Percentiles rank a stretch among this genome's conserved stretches.
These are phyloP conservation scores for Apiotrichum sp. DNA, from an alignment of 1,284 basidiomycete genomes.

Conservation along the genomic window DNA sequence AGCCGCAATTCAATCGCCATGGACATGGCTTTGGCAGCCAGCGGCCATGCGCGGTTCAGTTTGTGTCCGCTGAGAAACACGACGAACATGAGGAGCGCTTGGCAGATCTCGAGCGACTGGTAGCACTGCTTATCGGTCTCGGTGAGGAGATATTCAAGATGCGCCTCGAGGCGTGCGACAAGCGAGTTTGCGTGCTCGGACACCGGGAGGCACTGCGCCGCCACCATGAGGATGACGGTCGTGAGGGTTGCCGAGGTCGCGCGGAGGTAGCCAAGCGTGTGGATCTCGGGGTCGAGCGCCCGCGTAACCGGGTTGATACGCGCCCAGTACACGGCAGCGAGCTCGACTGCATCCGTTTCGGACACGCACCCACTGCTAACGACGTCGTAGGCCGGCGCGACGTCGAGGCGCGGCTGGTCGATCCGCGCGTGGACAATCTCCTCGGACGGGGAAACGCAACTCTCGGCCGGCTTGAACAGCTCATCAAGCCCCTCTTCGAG, in stretches of 20 bases:
- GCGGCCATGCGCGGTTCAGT: conserved; percentile 3
- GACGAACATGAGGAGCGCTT: conserved; percentile 9
- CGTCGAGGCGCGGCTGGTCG: conserved; percentile 18
- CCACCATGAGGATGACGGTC: conserved; percentile 9
- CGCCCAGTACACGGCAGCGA: conserved; percentile 15
- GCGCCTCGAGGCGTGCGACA: conserved; percentile 12
- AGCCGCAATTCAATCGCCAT: conserved; percentile 18
- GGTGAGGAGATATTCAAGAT: conserved; percentile 13
- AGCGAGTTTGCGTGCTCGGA: conserved; percentile 15
- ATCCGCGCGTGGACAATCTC: conserved; percentile 17
- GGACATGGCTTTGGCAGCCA: conserved; percentile 6
- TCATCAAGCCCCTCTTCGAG: conserved; percentile 11
- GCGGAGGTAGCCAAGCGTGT: conserved; percentile 14
- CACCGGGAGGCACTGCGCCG: conserved; percentile 17
- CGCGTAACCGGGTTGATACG: conserved; percentile 11
- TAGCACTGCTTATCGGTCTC: conserved; percentile 8
- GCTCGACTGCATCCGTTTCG: conserved; percentile 10
- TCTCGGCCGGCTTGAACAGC: not conserved
- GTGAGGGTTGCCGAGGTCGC: conserved; percentile 11
- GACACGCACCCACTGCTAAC: conserved; percentile 4
- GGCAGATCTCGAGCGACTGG: conserved; percentile 20
- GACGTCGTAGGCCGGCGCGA: conserved; percentile 11
- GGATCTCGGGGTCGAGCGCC: conserved; percentile 14
- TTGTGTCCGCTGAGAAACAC: conserved; percentile 2
- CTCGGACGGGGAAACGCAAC: conserved; percentile 7